Conservation (phyloP, 805 yeast genomes). For the Schwanniomyces vanrijiae region DNA sequence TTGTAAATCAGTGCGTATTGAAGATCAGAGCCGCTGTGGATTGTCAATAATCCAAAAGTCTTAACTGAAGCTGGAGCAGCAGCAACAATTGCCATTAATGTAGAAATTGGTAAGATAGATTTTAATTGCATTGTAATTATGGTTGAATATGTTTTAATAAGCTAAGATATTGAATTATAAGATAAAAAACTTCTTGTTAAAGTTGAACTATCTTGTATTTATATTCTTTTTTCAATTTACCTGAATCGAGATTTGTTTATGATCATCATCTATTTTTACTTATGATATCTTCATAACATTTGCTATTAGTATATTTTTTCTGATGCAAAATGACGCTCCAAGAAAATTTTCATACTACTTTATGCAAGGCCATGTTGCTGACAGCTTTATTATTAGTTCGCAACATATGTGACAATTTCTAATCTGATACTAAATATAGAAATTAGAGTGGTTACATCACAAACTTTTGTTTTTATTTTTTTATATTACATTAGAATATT, state of each 20-base stretch:
- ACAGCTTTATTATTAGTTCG: too few relatives aligned
- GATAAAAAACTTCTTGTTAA: too few relatives aligned
- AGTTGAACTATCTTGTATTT: not conserved
- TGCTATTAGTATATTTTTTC: not conserved
- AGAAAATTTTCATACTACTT: too few relatives aligned
- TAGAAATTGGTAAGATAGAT: constrained; percentile 8
- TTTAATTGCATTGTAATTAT: constrained; percentile 1
- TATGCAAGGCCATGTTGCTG: too few relatives aligned
- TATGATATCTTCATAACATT: not conserved
- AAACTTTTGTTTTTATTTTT: too few relatives aligned
- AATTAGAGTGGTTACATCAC: too few relatives aligned
- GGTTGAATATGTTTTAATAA: not conserved
- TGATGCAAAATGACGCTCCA: not conserved
- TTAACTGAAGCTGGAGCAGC: constrained; percentile 14
- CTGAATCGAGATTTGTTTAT: too few relatives aligned
- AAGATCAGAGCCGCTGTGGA: constrained; percentile 25
- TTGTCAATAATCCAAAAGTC: constrained; percentile 17
- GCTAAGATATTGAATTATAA: not conserved
- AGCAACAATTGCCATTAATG: constrained; percentile 20
- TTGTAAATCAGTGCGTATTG: constrained; percentile 23
- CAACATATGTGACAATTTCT: too few relatives aligned
- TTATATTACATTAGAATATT: too few relatives aligned
- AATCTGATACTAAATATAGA: too few relatives aligned
- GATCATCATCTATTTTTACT: not conserved
- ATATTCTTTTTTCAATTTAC: not conserved